A percentile compares a stretch with the other conserved stretches of the same genome.
Conservation (phyloP, 2,329 filamentous ascomycete genomes). For the Hymenoscyphus repandus region DNA sequence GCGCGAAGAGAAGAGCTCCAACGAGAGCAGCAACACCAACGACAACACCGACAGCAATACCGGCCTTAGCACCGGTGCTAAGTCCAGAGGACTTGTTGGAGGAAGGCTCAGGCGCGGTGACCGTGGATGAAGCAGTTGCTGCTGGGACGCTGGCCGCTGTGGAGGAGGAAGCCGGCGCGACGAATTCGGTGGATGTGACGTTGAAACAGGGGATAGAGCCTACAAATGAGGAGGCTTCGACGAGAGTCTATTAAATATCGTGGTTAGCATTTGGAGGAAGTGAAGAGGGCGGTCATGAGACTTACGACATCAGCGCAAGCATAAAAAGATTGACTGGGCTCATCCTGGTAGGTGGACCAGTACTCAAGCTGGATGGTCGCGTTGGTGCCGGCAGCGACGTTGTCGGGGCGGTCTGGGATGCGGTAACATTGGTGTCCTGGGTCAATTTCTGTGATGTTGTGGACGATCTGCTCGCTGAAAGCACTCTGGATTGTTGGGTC, state of each 20-base stretch:
- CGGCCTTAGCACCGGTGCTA: constrained; percentile 18
- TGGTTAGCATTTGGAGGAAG: not conserved
- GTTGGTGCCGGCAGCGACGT: constrained; percentile 37
- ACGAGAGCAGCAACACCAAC: constrained; percentile 17
- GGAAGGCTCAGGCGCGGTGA: not conserved
- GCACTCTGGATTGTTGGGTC: constrained; percentile 38
- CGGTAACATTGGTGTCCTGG: constrained; percentile 43
- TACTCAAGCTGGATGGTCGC: constrained; percentile 47
- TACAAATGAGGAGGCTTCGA: constrained; percentile 28
- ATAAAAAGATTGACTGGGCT: constrained; percentile 40
- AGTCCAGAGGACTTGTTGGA: not conserved
- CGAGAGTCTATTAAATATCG: constrained; percentile 29
- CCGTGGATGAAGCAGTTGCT: not conserved
- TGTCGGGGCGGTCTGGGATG: constrained; percentile 33
- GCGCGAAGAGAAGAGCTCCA: not conserved
- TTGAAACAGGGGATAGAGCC: constrained; percentile 16
- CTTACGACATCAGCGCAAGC: constrained; percentile 44
- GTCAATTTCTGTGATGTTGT: constrained; percentile 36
- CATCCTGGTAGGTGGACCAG: constrained; percentile 37
- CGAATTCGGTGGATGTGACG: constrained; percentile 15
- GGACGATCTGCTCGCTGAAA: constrained; percentile 31
- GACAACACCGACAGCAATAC: constrained; percentile 25
- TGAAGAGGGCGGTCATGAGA: not conserved
- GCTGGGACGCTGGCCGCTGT: not conserved
- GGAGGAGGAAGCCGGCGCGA: constrained; percentile 1